phyloP scores from a whole-genome alignment of 163 green algal species.

The Chloromonas sp. region DNA sequence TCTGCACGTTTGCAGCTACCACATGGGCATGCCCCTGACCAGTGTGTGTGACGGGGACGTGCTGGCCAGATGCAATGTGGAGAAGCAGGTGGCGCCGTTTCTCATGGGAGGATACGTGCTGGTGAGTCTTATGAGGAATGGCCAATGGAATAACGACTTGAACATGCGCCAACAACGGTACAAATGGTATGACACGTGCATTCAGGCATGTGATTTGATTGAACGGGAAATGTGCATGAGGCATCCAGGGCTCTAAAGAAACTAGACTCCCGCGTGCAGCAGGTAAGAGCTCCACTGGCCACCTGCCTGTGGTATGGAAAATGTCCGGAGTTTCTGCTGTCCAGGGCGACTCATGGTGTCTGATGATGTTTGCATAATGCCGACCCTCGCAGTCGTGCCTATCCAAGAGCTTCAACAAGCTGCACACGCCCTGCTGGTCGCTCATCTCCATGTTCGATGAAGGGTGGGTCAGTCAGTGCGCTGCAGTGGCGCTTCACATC shows the following conservation, averaged over 20 bases:
- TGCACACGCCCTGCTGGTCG: constrained; percentile 31
- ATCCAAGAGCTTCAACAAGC: constrained; percentile 11
- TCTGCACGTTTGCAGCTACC: constrained; percentile 14
- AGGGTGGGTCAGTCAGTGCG: constrained; percentile 2
- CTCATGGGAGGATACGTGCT: constrained; percentile 24
- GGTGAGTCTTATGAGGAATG: not conserved
- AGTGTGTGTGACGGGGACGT: constrained; percentile 30
- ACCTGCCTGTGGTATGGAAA: not conserved
- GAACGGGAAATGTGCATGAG: not conserved
- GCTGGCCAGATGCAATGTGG: constrained; percentile 13
- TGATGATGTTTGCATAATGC: not conserved
- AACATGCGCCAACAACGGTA: not conserved
- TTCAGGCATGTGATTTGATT: not conserved
- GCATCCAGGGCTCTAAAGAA: not conserved
- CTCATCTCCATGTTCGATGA: constrained; percentile 27
- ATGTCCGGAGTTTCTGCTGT: not conserved
- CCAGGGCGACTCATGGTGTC: not conserved
- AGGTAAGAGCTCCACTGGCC: too few relatives aligned
- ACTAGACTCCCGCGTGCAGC: too few relatives aligned
- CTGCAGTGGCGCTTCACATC: not conserved
- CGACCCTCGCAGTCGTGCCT: constrained; percentile 14
- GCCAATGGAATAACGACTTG: not conserved
- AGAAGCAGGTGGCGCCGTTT: constrained; percentile 22
- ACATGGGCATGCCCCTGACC: constrained; percentile 30
- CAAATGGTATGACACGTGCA: not conserved